Evolutionary conservation across 371 early-diverging fungal species (phyloP), one percentile per base, ranked within the genome.

Genomic region (Syncephalastrum contaminatum): DNA sequence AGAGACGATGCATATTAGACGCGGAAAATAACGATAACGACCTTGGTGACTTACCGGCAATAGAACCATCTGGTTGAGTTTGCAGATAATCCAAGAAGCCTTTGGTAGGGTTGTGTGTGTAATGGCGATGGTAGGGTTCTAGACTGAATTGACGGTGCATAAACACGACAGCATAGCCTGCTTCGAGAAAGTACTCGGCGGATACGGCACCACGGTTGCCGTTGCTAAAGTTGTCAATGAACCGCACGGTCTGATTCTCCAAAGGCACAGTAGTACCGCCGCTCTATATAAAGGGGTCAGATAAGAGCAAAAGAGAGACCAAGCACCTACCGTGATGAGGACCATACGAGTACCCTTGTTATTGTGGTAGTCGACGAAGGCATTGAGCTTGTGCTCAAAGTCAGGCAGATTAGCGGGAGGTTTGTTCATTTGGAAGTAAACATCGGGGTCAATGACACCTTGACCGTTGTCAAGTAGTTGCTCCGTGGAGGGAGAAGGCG

Each of bases 221-320:
- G 14, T 92, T 94, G 54, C 92, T 91, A 67, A 99, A 98, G 80
- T 99, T 99, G 74, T 99, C 99, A 55, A 99, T 86, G 70, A 97
- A 99, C n/a, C 99, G 89, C 25, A 99, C 98, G 5, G 97, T 99
- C 60, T 97, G 87, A 57, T 88, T 87, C 67, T 99, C 98, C 15
- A 99, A 76, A 16, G 97, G 98, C 15, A 97, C 97, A 0, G 94
- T 96, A 1, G 99, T 99, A 43, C 98, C 98, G 44, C 98, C 99
- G 58, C 95, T 95, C 88, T 88, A 64, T 25, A 19, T 22, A 53
- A 30, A 18, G 42, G 36, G 7, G 25, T 25, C 42, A 39, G 6
- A 6, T 7, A 27, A 15, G 25, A 8, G 41, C 5, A 41, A 3
- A 13, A 25, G 7, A n/a, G 14, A 20, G 16, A 44, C 43, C 5